phyloP scores from a whole-genome alignment of 768 basidiomycete genomes.

The Russula abietina region DNA sequence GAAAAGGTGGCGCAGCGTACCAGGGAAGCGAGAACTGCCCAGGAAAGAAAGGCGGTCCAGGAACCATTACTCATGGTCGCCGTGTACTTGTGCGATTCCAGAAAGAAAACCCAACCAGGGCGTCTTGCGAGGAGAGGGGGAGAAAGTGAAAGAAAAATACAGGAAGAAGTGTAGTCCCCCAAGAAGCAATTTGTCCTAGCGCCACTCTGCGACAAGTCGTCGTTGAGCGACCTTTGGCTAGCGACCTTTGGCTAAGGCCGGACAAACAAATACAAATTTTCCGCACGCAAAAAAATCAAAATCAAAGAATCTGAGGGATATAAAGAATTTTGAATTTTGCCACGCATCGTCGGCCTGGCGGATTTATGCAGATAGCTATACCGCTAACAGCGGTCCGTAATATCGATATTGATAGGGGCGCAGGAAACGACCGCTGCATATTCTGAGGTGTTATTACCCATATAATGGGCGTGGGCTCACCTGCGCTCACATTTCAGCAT shows the following conservation, averaged over 20 bases:
- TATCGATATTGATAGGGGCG: neutral
- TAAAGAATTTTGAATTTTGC: too few species aligned
- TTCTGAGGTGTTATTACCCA: neutral
- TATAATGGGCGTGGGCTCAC: neutral
- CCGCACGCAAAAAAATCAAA: too few species aligned
- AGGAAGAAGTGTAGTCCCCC: neutral
- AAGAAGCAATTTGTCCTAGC: too few species aligned
- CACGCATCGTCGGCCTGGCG: too few species aligned
- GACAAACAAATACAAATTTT: too few species aligned
- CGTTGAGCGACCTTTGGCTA: too few species aligned
- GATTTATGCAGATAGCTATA: slow-evolving; percentile 87
- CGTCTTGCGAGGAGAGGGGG: neutral
- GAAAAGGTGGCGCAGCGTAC: slow-evolving; percentile 11
- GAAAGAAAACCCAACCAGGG: neutral
- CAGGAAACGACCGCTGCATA: neutral
- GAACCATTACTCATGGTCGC: slow-evolving; percentile 61
- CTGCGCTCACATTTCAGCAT: neutral
- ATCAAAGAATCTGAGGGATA: too few species aligned
- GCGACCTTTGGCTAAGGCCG: too few species aligned
- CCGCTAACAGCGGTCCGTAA: slow-evolving; percentile 77
- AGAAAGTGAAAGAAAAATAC: neutral
- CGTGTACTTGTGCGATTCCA: slow-evolving; percentile 9
- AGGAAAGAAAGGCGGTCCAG: slow-evolving; percentile 66
- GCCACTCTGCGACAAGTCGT: too few species aligned
- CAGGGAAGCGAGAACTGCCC: slow-evolving; percentile 50